A percentile compares a stretch with the other conserved stretches of the same genome.
These are phyloP conservation scores for Irpex sp. DNA, from an alignment of 1,284 basidiomycete species.

Conservation along the genomic window DNA sequence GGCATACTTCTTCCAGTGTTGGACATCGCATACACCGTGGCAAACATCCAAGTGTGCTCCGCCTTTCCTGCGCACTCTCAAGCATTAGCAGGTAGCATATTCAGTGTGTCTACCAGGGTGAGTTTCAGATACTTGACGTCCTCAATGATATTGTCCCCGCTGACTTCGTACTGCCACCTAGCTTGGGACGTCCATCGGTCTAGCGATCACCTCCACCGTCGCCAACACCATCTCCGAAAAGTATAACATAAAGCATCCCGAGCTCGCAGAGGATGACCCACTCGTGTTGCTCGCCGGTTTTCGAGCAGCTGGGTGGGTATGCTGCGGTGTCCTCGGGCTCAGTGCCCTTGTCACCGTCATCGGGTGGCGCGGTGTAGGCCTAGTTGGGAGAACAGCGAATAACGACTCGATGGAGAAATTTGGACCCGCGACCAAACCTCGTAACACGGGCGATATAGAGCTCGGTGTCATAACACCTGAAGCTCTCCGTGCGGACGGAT, in stretches of 20 bases:
- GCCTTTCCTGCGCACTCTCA: conserved; percentile 33
- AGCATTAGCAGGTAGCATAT: conserved; percentile 34
- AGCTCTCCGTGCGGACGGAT: background rate
- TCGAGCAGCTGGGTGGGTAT: conserved; percentile 31
- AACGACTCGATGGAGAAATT: background rate
- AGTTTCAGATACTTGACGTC: background rate
- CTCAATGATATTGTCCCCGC: background rate
- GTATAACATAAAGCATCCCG: conserved; percentile 21
- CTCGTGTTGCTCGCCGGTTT: conserved; percentile 32
- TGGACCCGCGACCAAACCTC: background rate
- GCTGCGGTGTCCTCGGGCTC: conserved; percentile 22
- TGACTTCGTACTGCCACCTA: conserved; percentile 8
- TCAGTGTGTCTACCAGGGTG: conserved; percentile 34
- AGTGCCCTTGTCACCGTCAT: conserved; percentile 24
- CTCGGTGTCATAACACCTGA: background rate
- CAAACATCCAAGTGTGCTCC: conserved; percentile 29
- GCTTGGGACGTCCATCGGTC: conserved; percentile 33
- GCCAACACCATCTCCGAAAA: conserved; percentile 26
- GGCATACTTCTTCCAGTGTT: conserved; percentile 23
- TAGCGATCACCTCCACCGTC: conserved; percentile 31
- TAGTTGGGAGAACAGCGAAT: conserved; percentile 12
- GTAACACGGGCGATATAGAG: background rate
- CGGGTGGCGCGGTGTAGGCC: conserved; percentile 27
- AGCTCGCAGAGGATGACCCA: conserved; percentile 19
- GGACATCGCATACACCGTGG: conserved; percentile 34